Evolutionary conservation across 176 grass and related monocot species (phyloP), one percentile per base, ranked within the genome.

Genomic region (Hyparrhenia diplandra): DNA sequence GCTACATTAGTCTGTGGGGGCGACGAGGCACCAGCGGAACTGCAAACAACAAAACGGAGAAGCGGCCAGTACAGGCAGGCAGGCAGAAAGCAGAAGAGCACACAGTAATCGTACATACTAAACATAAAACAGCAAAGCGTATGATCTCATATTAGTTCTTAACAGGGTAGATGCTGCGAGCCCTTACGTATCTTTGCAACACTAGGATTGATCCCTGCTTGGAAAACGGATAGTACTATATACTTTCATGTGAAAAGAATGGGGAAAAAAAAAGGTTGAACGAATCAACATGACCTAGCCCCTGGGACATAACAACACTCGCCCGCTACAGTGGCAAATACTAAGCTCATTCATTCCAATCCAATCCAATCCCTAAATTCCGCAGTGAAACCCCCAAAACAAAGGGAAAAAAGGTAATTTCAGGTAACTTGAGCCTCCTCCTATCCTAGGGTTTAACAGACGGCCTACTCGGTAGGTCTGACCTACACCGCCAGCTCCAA

Each of bases 11-110:
- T 84, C 73, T 86, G 81, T 34, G 90, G 85, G 61, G 96, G 87
- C 37, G 96, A 99, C 5, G 93, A 90, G 57, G 87, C 88, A 58
- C 93, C 96, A 41, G 93, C 89, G 5, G 96, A 99, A 74, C 96
- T 99, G 82, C 42, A 72, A 72, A 42, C 3, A 47, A 58, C 4
- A 74, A 72, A 84, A 34, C 21, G 16, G 49, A 71, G 55, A 63
- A 71, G 37, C n/a, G 21, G 71, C 85, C 13, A 89, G 64, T 54
- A 30, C 13, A 58, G 42, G 37, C 40, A 42, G 40, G 49, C 55
- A 64, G 41, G 39, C 55, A 68, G 2, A 47, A 57, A 69, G 17
- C 45, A 76, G 61, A 70, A 64, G 28, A 40, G 32, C 46, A 61
- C 29, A 77, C 16, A 75, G 76, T 27, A 87, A 12, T 2, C 41